Evolutionary conservation across 1,284 basidiomycete genomes (phyloP).

Genomic region (Malassezia psittaci): DNA sequence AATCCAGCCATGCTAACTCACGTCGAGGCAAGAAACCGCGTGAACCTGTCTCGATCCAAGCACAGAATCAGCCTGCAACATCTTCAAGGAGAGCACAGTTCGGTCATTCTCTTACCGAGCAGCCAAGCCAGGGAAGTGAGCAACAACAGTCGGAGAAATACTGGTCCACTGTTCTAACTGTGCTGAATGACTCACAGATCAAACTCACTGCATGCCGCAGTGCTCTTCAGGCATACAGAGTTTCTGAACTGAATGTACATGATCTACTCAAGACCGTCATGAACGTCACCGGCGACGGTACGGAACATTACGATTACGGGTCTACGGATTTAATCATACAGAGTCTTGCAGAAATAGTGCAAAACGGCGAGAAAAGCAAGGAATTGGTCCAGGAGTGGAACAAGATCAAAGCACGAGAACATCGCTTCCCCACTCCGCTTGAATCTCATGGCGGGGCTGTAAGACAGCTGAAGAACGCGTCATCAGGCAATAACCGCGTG

Average conservation of each 20-base stretch:
- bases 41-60: not conserved
- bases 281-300: slow-evolving; percentile 61
- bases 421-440: not conserved
- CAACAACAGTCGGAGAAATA: slow-evolving; percentile 48
- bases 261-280: slow-evolving; percentile 80
- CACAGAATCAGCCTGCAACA: slow-evolving; percentile 6
- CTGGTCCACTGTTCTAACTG: slow-evolving; percentile 58
- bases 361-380: slow-evolving; percentile 68
- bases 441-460: slow-evolving; percentile 1
- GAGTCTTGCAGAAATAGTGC: slow-evolving; percentile 52
- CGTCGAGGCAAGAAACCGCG: slow-evolving; percentile 18
- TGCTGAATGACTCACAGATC: slow-evolving; percentile 58
- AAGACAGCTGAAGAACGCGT: slow-evolving; percentile 55
- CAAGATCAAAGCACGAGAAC: slow-evolving; percentile 26
- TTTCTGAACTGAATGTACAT: slow-evolving; percentile 66
- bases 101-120: slow-evolving; percentile 9
- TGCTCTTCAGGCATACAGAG: slow-evolving; percentile 67
- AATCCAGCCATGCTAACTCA: slow-evolving; percentile 1
- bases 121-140: not conserved
- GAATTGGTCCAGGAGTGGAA: slow-evolving; percentile 69
- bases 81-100: slow-evolving; percentile 14
- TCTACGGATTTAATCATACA: slow-evolving; percentile 58
- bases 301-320: slow-evolving; percentile 11
- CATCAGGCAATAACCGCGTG: slow-evolving; percentile 59
- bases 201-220: slow-evolving; percentile 69